These are phyloP conservation scores for Calendula officinalis DNA, from an alignment of 129 eudicot genomes.

Conservation along the genomic window DNA sequence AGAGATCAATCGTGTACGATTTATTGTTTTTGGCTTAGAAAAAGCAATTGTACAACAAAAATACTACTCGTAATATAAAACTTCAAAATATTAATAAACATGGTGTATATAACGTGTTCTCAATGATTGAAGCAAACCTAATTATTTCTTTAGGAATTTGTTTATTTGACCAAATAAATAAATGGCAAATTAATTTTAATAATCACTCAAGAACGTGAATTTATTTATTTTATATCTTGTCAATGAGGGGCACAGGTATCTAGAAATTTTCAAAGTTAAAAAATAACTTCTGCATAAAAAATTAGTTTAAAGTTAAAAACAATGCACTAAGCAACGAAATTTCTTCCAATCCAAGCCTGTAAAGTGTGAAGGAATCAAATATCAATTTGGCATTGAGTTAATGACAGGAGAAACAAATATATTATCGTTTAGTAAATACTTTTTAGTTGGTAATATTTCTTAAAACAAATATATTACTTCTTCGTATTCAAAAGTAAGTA, in stretches of 20 bases:
- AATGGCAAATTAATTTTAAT: neutral
- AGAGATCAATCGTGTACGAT: too few relatives aligned
- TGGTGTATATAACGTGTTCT: slow-evolving; percentile 34
- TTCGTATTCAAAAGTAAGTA: too few relatives aligned
- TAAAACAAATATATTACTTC: too few relatives aligned
- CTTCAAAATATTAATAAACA: neutral
- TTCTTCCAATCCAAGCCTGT: slow-evolving; percentile 28
- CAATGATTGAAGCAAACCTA: slow-evolving; percentile 39
- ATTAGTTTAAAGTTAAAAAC: neutral
- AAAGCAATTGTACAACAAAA: too few relatives aligned
- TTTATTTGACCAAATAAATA: slow-evolving; percentile 29
- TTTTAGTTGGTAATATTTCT: too few relatives aligned
- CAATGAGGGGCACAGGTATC: slow-evolving; percentile 31
- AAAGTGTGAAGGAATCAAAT: slow-evolving; percentile 28
- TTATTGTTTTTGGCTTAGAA: too few relatives aligned
- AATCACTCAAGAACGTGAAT: slow-evolving; percentile 27
- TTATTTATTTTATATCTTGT: slow-evolving; percentile 14
- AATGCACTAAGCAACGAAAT: slow-evolving; percentile 32
- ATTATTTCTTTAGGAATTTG: slow-evolving; percentile 24
- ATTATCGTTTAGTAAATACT: neutral
- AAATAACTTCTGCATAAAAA: neutral
- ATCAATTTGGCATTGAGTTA: slow-evolving; percentile 2
- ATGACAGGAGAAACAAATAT: neutral
- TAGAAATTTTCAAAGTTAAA: slow-evolving; percentile 19
- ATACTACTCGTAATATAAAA: neutral